Base-by-base conservation (phyloP, 306 rosid species). In the Trichosanthes cucumerina region DNA sequence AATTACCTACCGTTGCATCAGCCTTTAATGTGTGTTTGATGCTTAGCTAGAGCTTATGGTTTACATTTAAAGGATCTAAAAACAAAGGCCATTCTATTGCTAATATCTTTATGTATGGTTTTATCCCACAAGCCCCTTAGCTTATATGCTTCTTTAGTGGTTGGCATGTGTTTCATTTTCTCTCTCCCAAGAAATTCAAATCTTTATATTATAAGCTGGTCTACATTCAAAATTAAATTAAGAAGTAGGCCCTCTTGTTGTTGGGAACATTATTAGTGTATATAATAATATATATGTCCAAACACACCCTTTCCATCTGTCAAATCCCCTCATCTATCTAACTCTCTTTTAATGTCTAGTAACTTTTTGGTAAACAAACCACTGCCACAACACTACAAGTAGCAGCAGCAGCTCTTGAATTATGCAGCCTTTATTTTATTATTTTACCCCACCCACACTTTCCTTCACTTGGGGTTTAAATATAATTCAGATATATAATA, bases 281-380 rank as follows among this genome's bases (percentile, higher is more conserved):
- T 28, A 28, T 28, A 66, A 71, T 43, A 77, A 16, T 63, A 75
- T 77, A 79, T 75, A 63, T 73, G 78, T 79, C 82, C 59, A 46
- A 70, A 84, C 77, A 46, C n/a, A 16, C 68, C 72, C 87, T 89
- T 90, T 88, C 89, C 87, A 88, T 80, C 88, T 84, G 88, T 88
- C 79, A 84, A 78, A 78, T 85, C 82, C 80, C 78, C 69, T 72
- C 79, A 57, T 23, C 76, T 14, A 44, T 44, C 57, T 15, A 71
- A 15, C 38, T 44, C 33, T 68, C 33, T 68, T 39, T 24, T 11
- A 46, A 23, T 71, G 76, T 15, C 76, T 44, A 5, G 10, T 23
- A 68, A 68, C 53, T 68, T 68, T 43, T 63, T 63, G 9, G 10
- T 2, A 63, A 13, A 5, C 23, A 63, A 60, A 21, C 5, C 31